A percentile compares a stretch with the other conserved stretches of the same genome.
Conservation (phyloP, 2,329 filamentous ascomycete species). For the Penicillium olsonii region DNA sequence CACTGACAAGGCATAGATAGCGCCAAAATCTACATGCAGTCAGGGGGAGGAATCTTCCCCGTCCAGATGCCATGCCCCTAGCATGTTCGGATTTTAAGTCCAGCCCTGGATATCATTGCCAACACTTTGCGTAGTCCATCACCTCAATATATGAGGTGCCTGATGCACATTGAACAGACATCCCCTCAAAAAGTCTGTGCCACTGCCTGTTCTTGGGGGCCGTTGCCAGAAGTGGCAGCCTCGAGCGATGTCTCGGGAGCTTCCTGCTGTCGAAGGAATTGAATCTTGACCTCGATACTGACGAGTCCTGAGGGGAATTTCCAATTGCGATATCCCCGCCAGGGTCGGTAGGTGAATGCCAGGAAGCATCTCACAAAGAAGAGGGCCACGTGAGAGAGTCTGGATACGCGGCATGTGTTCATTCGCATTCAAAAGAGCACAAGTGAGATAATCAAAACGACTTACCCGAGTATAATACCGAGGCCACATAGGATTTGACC, state of each 20-base stretch:
- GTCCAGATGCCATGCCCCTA: no score
- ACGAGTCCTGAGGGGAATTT: not conserved
- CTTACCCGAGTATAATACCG: not conserved
- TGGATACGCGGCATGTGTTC: not conserved
- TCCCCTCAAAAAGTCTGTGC: no score
- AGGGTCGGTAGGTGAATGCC: not conserved
- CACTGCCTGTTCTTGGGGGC: no score
- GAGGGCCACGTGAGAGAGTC: not conserved
- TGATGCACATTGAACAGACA: no score
- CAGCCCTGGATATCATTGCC: no score
- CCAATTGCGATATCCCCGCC: constrained; percentile 1
- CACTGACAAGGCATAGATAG: no score
- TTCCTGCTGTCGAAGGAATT: not conserved
- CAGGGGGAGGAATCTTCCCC: no score
- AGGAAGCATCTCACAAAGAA: not conserved
- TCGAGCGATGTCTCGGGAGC: not conserved
- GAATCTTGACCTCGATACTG: not conserved
- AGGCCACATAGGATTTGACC: not conserved
- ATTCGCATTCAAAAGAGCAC: not conserved
- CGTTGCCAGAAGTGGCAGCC: not conserved
- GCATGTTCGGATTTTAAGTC: no score
- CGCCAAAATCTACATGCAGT: no score
- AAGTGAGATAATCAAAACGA: not conserved
- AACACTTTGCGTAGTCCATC: no score
- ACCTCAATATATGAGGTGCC: no score